phyloP scores from a whole-genome alignment of 371 early-diverging fungal genomes.

The Thermomucor indicae-seudaticae region DNA sequence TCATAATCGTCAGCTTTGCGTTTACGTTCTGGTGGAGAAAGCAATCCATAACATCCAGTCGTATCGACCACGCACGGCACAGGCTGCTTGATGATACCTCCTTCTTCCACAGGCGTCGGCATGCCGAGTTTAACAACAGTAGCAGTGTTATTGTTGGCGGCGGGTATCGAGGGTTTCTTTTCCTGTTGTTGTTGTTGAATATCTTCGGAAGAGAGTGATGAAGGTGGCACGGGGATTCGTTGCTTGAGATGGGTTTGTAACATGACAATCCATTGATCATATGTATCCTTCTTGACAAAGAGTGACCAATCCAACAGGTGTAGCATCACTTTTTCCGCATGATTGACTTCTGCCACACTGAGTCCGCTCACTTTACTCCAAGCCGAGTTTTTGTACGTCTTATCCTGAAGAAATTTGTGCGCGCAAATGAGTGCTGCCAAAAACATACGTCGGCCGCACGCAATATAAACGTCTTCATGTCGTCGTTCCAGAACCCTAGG shows the following conservation, averaged over 20 bases:
- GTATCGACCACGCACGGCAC: not conserved
- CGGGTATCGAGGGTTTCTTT: slow-evolving; percentile 4
- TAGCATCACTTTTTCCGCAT: slow-evolving; percentile 69
- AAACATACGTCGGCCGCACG: slow-evolving; percentile 80
- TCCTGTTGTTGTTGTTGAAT: not conserved
- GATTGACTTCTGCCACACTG: slow-evolving; percentile 65
- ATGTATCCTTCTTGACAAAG: slow-evolving; percentile 58
- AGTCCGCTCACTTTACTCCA: slow-evolving; percentile 80
- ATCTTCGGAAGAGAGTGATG: not conserved
- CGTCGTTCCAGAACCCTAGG: slow-evolving; percentile 29
- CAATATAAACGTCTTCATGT: slow-evolving; percentile 31
- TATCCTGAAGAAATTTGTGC: slow-evolving; percentile 77
- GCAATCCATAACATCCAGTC: not conserved
- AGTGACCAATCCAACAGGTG: slow-evolving; percentile 71
- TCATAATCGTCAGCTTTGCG: slow-evolving; percentile 3
- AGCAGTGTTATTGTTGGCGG: slow-evolving; percentile 2
- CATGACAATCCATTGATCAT: slow-evolving; percentile 48
- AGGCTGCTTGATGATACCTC: not conserved
- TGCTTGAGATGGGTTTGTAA: slow-evolving; percentile 24
- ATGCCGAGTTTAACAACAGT: not conserved
- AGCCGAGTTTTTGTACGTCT: slow-evolving; percentile 76
- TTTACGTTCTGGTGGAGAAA: slow-evolving; percentile 5
- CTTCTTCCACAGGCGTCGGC: not conserved
- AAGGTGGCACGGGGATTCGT: not conserved
- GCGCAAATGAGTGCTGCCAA: slow-evolving; percentile 75